These are phyloP conservation scores for Eragrostis nindensis DNA, from an alignment of 176 grass and related monocot species.

Conservation along the genomic window DNA sequence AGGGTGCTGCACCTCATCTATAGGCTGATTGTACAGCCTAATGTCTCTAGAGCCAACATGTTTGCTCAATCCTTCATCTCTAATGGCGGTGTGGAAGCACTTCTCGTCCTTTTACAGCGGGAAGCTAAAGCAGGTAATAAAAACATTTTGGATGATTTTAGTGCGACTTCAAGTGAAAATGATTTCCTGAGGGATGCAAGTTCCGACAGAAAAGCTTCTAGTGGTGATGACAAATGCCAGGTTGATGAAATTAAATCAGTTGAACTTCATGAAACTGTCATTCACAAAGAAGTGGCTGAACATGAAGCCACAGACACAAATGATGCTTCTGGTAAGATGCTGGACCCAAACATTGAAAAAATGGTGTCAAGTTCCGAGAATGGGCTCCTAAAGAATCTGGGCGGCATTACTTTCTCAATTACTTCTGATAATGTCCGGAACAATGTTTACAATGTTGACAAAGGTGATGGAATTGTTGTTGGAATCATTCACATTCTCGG, in stretches of 20 bases:
- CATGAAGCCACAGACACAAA: conserved; percentile 43
- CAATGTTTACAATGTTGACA: conserved; percentile 94
- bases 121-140: conserved; percentile 85
- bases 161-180: conserved; percentile 41
- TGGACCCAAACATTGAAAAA: conserved; percentile 56
- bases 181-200: conserved; percentile 27
- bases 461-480: conserved; percentile 87
- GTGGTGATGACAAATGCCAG: conserved; percentile 38
- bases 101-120: conserved; percentile 89
- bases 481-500: conserved; percentile 93
- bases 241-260: conserved; percentile 52
- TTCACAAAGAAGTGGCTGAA: conserved; percentile 43
- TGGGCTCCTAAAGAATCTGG: conserved; percentile 80
- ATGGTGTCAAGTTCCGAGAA: conserved; percentile 52
- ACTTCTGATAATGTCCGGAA: conserved; percentile 87
- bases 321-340: conserved; percentile 31
- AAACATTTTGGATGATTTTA: conserved; percentile 63
- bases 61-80: conserved; percentile 94
- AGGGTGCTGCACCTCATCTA: conserved; percentile 96
- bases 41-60: conserved; percentile 77
- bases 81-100: conserved; percentile 80
- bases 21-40: conserved; percentile 93
- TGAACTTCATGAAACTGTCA: conserved; percentile 43
- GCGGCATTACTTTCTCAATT: conserved; percentile 85
- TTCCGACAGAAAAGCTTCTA: conserved; percentile 42